A percentile compares a stretch with the other conserved stretches of the same genome.
phyloP scores from a whole-genome alignment of 2,329 filamentous ascomycete genomes.

The Aspergillus sp. region DNA sequence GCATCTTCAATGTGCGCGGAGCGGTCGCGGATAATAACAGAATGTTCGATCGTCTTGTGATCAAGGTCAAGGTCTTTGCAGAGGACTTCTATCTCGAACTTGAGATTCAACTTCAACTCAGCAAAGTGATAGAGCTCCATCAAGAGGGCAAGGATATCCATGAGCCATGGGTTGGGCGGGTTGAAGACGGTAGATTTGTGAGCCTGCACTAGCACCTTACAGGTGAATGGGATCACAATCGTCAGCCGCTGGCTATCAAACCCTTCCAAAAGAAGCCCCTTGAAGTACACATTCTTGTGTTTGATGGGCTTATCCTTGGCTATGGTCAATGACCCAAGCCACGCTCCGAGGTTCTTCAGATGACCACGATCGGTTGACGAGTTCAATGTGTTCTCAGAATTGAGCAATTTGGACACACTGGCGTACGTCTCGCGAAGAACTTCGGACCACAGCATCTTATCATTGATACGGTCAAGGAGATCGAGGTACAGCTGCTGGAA shows the following conservation, averaged over 20 bases:
- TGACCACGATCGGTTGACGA: conserved; percentile 81
- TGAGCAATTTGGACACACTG: conserved; percentile 81
- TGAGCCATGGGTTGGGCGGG: conserved; percentile 94
- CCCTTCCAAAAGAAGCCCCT: conserved; percentile 88
- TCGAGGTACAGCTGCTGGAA: conserved; percentile 93
- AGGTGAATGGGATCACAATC: conserved; percentile 94
- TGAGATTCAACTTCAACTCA: conserved; percentile 92
- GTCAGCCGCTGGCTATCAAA: conserved; percentile 89
- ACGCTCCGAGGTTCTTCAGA: conserved; percentile 87
- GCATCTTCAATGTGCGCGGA: conserved; percentile 60
- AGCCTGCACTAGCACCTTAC: conserved; percentile 88
- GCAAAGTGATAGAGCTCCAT: conserved; percentile 92
- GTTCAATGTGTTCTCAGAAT: conserved; percentile 81
- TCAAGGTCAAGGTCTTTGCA: conserved; percentile 92
- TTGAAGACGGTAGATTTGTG: conserved; percentile 83
- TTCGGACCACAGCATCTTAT: conserved; percentile 77
- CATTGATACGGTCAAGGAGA: conserved; percentile 77
- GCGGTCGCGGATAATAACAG: conserved; percentile 78
- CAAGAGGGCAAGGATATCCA: conserved; percentile 89
- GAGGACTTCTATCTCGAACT: conserved; percentile 97
- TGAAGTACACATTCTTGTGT: conserved; percentile 95
- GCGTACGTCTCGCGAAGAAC: conserved; percentile 91
- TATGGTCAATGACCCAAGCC: conserved; percentile 90
- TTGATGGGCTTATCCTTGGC: conserved; percentile 94
- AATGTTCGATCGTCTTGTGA: conserved; percentile 85